Percentiles rank a stretch among this genome's conserved stretches.
phyloP scores from a whole-genome alignment of 805 yeast species.

The Pichia ethanolica region DNA sequence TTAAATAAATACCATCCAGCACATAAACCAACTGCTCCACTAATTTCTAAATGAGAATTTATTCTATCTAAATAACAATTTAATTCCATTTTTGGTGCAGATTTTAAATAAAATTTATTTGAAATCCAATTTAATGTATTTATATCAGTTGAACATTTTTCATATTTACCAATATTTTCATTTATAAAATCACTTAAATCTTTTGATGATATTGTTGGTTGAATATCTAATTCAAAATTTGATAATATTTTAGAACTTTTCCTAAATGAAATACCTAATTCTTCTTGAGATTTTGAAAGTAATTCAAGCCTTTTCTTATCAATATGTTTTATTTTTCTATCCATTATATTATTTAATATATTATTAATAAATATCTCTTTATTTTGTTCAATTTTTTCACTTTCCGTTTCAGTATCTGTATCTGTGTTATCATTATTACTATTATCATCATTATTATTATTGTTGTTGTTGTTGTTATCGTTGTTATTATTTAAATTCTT shows the following conservation, averaged over 20 bases:
- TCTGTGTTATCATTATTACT: not conserved
- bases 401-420: not conserved
- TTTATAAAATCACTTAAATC: conserved; percentile 8
- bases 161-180: conserved; percentile 10
- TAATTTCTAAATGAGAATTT: conserved; percentile 23
- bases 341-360: not conserved
- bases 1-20: conserved; percentile 27
- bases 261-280: conserved; percentile 24
- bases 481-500: not conserved
- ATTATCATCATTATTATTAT: conserved; percentile 1
- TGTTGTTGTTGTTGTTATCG: not conserved
- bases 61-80: conserved; percentile 26
- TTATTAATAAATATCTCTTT: not conserved
- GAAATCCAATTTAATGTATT: conserved; percentile 12
- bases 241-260: conserved; percentile 20
- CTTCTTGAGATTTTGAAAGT: conserved; percentile 18
- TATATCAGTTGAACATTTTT: conserved; percentile 6
- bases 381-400: not conserved
- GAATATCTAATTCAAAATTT: conserved; percentile 19
- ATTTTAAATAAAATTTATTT: conserved; percentile 26
- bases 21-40: conserved; percentile 27
- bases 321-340: not conserved
- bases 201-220: not conserved
- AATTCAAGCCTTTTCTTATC: conserved; percentile 6
- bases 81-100: conserved; percentile 25